A percentile compares a stretch with the other conserved stretches of the same genome.
phyloP scores from a whole-genome alignment of 139 green algal species.

The Coccomyxa sp. region DNA sequence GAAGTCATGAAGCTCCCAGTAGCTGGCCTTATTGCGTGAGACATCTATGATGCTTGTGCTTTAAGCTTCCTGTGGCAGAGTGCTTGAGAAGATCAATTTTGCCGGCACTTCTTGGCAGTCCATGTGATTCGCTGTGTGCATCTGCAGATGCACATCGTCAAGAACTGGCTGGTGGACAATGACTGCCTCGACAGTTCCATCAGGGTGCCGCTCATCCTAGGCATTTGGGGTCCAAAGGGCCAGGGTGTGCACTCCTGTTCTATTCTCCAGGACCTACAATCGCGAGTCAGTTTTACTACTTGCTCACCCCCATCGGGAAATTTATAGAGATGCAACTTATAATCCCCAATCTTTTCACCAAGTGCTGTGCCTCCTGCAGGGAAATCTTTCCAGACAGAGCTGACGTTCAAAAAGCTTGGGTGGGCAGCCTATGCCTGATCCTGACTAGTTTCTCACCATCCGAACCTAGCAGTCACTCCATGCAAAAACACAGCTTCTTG shows the following conservation, averaged over 20 bases:
- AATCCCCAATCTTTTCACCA: too few relatives aligned
- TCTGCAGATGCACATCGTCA: slow-evolving; percentile 74
- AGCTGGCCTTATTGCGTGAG: too few relatives aligned
- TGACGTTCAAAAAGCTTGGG: slow-evolving; percentile 88
- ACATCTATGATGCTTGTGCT: too few relatives aligned
- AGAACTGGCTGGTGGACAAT: slow-evolving; percentile 78
- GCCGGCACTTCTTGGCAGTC: too few relatives aligned
- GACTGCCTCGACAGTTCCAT: slow-evolving; percentile 37
- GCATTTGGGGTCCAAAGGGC: slow-evolving; percentile 59
- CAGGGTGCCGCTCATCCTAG: slow-evolving; percentile 38
- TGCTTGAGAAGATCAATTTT: too few relatives aligned
- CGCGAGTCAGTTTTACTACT: too few relatives aligned
- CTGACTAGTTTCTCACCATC: background rate
- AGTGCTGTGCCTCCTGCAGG: background rate
- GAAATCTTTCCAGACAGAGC: slow-evolving; percentile 86
- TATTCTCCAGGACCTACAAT: background rate
- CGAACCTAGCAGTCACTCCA: too few relatives aligned
- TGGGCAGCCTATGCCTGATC: slow-evolving; percentile 18
- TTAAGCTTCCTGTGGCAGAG: too few relatives aligned
- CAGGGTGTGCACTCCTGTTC: slow-evolving; percentile 19
- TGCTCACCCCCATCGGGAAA: background rate
- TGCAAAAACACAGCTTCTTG: too few relatives aligned
- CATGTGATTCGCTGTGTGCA: slow-evolving; percentile 2
- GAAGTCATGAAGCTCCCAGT: too few relatives aligned
- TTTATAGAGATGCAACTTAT: background rate